Conservation (phyloP, 495 filamentous ascomycete species). For the Geoglossum glabrum region DNA sequence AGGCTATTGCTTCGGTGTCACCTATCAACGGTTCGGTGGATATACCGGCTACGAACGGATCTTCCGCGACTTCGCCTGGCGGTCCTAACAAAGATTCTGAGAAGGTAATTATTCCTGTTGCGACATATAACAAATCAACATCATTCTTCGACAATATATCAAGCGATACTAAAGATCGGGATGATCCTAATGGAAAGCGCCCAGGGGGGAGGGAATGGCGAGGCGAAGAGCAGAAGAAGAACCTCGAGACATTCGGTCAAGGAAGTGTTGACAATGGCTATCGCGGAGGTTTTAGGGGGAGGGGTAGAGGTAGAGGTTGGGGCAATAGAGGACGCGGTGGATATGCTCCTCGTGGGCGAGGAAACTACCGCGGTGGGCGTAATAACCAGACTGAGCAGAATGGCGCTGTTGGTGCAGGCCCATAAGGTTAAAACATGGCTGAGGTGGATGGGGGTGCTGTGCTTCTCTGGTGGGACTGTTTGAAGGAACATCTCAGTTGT, state of each 20-base stretch:
- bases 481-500: neutral
- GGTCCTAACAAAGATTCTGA: constrained; percentile 13
- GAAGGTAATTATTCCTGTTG: constrained; percentile 19
- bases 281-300: constrained; percentile 41
- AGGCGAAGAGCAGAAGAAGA: constrained; percentile 79
- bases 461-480: neutral
- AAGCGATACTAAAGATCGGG: constrained; percentile 77
- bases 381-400: neutral
- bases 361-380: constrained; percentile 1
- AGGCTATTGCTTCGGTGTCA: constrained; percentile 61
- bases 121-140: constrained; percentile 59
- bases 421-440: neutral
- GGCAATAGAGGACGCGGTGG: constrained; percentile 26
- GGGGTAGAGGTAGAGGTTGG: constrained; percentile 26
- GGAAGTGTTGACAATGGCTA: constrained; percentile 80
- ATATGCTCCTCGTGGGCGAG: constrained; percentile 21
- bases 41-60: constrained; percentile 14
- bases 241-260: constrained; percentile 97
- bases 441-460: neutral
- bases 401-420: neutral
- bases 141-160: constrained; percentile 98
- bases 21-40: constrained; percentile 29
- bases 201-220: constrained; percentile 79
- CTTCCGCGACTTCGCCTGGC: constrained; percentile 7
- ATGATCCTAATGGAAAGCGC: constrained; percentile 43